A percentile compares a stretch with the other conserved stretches of the same genome.
phyloP scores from a whole-genome alignment of 2,329 filamentous ascomycete species.

The Alternaria triticimaculans region DNA sequence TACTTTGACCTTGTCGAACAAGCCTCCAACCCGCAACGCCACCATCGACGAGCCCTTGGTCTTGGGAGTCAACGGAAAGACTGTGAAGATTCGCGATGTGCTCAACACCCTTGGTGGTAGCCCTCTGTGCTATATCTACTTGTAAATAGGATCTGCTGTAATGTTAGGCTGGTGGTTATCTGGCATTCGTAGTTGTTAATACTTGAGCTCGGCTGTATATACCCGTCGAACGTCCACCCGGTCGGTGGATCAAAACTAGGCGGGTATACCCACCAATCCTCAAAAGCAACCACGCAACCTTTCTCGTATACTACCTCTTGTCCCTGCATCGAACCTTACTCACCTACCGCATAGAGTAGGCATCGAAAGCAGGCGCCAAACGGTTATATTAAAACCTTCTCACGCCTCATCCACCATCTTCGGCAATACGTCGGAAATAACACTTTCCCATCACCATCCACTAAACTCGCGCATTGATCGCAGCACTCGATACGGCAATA shows the following conservation, averaged over 20 bases:
- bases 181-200: background rate
- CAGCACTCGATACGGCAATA: background rate
- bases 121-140: constrained; percentile 4
- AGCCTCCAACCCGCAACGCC: constrained; percentile 3
- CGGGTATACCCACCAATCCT: constrained; percentile 12
- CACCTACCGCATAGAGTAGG: constrained; percentile 14
- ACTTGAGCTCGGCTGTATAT: background rate
- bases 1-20: constrained; percentile 3
- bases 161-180: background rate
- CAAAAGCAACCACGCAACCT: constrained; percentile 26
- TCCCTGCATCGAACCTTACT: background rate
- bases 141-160: background rate
- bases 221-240: background rate
- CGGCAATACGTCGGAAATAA: constrained; percentile 9
- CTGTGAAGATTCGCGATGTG: constrained; percentile 4
- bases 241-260: background rate
- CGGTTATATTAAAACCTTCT: constrained; percentile 13
- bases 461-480: background rate
- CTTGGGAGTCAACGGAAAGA: constrained; percentile 3
- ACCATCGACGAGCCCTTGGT: constrained; percentile 9
- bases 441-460: background rate
- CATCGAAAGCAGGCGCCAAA: constrained; percentile 17
- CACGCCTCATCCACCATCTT: background rate
- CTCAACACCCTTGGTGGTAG: constrained; percentile 4
- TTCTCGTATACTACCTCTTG: background rate